phyloP scores from a whole-genome alignment of 441 rosid species.

The Pelargonium fulgidum region DNA sequence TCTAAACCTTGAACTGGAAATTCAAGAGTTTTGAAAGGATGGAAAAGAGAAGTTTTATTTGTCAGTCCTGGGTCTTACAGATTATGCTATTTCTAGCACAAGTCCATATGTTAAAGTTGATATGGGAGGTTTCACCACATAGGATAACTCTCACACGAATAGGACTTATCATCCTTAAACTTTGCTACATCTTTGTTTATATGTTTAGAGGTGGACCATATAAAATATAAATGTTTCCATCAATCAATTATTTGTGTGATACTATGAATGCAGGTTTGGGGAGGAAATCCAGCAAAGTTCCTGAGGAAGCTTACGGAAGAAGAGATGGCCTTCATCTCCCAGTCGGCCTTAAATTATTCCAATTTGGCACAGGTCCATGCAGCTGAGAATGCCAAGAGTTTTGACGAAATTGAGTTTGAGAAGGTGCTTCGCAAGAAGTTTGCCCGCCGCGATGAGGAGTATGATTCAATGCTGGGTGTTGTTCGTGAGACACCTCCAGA shows the following conservation, averaged over 20 bases:
- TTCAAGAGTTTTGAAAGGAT: no score
- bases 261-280: not conserved
- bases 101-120: not conserved
- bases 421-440: slow-evolving; percentile 77
- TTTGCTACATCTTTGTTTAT: not conserved
- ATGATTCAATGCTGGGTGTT: slow-evolving; percentile 79
- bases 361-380: not conserved
- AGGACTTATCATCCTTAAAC: not conserved
- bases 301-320: slow-evolving; percentile 10
- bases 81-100: not conserved
- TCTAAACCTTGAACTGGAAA: not conserved
- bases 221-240: not conserved
- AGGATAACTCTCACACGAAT: not conserved
- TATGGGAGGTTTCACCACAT: not conserved
- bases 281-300: slow-evolving; percentile 3
- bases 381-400: slow-evolving; percentile 68
- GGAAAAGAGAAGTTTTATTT: no score
- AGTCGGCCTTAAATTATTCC: not conserved
- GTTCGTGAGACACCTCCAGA: slow-evolving; percentile 3
- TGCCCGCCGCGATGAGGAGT: slow-evolving; percentile 64
- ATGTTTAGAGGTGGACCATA: not conserved
- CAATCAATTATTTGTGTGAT: not conserved
- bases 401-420: slow-evolving; percentile 78
- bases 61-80: not conserved
- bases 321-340: slow-evolving; percentile 54